Conservation (phyloP, 2,329 filamentous ascomycete genomes). For the Aspergillus neoniger region DNA sequence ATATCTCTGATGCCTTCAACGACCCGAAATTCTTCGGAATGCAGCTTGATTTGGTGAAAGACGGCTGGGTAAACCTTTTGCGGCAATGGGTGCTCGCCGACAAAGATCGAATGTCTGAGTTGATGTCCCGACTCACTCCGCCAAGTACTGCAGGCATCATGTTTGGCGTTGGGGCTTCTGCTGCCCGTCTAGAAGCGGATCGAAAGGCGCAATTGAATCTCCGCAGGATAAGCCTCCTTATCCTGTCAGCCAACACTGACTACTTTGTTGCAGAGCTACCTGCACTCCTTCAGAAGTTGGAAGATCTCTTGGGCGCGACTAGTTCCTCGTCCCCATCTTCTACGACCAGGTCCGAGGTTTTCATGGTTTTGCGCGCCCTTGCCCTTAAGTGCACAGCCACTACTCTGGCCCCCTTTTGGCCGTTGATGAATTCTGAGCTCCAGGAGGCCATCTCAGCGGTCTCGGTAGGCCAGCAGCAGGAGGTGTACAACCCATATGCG, state of each 20-base stretch:
- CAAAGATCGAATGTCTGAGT: constrained; percentile 82
- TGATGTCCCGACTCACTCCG: constrained; percentile 74
- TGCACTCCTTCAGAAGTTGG: constrained; percentile 75
- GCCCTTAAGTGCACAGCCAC: constrained; percentile 75
- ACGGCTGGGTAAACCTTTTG: constrained; percentile 79
- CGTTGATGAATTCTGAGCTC: constrained; percentile 81
- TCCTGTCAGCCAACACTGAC: constrained; percentile 76
- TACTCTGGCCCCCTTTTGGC: constrained; percentile 85
- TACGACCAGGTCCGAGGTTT: constrained; percentile 82
- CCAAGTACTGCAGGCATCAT: constrained; percentile 94
- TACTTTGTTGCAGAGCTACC: constrained; percentile 76
- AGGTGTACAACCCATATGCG: constrained; percentile 74
- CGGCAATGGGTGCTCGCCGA: constrained; percentile 82
- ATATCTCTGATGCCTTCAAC: constrained; percentile 88
- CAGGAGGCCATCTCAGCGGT: constrained; percentile 77
- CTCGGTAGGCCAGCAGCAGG: constrained; percentile 67
- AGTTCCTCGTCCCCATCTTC: constrained; percentile 89
- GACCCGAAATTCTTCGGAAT: constrained; percentile 83
- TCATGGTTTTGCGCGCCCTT: constrained; percentile 81
- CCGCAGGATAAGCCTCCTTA: constrained; percentile 74
- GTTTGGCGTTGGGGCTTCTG: constrained; percentile 95
- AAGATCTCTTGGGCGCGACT: constrained; percentile 82
- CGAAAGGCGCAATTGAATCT: constrained; percentile 89
- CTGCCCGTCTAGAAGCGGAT: constrained; percentile 91
- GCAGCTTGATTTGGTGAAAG: constrained; percentile 63